phyloP scores from a whole-genome alignment of 2,329 filamentous ascomycete species.

The Fusarium zealandicum region DNA sequence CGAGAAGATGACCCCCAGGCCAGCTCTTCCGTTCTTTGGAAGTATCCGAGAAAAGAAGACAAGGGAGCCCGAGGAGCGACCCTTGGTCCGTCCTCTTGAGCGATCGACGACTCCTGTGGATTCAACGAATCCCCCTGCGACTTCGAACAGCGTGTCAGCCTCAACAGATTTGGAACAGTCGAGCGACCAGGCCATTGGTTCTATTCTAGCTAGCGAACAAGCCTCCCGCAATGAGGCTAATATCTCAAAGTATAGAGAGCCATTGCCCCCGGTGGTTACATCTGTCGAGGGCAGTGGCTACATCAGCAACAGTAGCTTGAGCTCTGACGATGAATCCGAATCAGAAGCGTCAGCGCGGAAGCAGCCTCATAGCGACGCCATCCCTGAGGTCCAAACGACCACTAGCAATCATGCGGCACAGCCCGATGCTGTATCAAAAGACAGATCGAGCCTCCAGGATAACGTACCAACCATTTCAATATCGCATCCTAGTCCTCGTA shows the following conservation, averaged over 20 bases:
- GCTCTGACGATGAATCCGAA: conserved; percentile 45
- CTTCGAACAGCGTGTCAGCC: conserved; percentile 41
- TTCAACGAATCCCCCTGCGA: conserved; percentile 2
- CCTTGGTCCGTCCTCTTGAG: conserved; percentile 63
- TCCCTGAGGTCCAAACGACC: neutral
- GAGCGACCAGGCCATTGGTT: conserved; percentile 65
- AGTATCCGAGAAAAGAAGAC: conserved; percentile 72
- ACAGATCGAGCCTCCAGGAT: conserved; percentile 11
- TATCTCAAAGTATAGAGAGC: conserved; percentile 65
- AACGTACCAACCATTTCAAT: conserved; percentile 55
- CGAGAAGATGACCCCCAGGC: conserved; percentile 75
- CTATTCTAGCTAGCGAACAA: conserved; percentile 62
- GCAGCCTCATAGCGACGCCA: neutral
- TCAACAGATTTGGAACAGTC: conserved; percentile 56
- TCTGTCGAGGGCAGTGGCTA: conserved; percentile 72
- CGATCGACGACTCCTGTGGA: conserved; percentile 39
- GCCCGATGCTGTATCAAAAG: neutral
- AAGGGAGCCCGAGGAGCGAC: conserved; percentile 61
- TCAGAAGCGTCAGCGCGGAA: neutral
- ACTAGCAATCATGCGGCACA: neutral
- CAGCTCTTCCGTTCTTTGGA: conserved; percentile 76
- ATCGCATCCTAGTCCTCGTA: conserved; percentile 53
- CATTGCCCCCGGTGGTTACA: conserved; percentile 74
- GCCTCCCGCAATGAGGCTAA: conserved; percentile 62
- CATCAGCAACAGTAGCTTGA: conserved; percentile 60